phyloP scores from a whole-genome alignment of 345 rosid genomes.

The Alliaria petiolata region DNA sequence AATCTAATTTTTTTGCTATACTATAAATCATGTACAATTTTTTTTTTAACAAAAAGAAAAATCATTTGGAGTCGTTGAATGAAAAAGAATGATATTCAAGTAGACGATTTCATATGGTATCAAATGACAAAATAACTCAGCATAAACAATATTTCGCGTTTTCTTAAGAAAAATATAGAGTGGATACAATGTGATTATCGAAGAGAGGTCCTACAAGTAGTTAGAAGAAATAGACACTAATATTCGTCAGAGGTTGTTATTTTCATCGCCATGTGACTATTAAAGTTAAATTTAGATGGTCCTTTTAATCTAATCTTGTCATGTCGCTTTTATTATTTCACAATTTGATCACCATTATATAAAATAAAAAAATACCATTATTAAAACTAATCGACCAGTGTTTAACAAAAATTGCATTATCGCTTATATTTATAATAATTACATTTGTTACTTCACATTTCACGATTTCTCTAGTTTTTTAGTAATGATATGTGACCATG shows the following conservation, averaged over 20 bases:
- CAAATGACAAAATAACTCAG: constrained; percentile 2
- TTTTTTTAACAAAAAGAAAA: background rate
- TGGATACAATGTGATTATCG: constrained; percentile 32
- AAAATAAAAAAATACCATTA: too few relatives aligned
- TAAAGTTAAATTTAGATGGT: constrained; percentile 15
- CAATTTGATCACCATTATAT: background rate
- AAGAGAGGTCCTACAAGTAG: constrained; percentile 36
- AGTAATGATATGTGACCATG: constrained; percentile 22
- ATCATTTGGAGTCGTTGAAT: background rate
- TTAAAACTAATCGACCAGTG: too few relatives aligned
- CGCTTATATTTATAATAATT: background rate
- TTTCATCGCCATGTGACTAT: constrained; percentile 25
- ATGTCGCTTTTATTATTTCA: constrained; percentile 13
- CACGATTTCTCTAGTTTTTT: background rate
- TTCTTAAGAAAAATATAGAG: background rate
- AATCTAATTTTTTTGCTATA: background rate
- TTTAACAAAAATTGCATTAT: background rate
- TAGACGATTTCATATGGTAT: background rate
- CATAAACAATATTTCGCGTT: background rate
- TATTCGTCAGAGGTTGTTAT: constrained; percentile 34
- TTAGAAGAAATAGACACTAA: constrained; percentile 31
- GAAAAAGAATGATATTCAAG: background rate
- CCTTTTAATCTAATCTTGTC: constrained; percentile 23
- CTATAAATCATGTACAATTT: background rate
- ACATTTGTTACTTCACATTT: constrained; percentile 14